Conservation (phyloP, 768 basidiomycete species). For the Lanmaoa pseudosensibilis region DNA sequence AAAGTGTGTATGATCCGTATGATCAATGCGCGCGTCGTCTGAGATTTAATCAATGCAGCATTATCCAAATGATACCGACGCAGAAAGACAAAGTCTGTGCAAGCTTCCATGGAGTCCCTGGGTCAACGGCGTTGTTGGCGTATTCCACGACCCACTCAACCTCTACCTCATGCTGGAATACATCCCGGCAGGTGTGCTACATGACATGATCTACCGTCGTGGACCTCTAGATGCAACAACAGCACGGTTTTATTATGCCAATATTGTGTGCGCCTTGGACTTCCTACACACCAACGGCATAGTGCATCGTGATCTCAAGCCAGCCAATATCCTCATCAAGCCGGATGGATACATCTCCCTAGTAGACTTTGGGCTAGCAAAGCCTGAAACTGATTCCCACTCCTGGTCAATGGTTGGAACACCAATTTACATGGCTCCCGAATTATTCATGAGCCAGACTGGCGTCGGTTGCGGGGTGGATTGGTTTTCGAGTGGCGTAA, state of each 20-base stretch:
- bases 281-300: slow-evolving; percentile 47
- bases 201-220: slow-evolving; percentile 34
- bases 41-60: slow-evolving; percentile 17
- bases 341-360: slow-evolving; percentile 55
- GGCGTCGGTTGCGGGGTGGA: slow-evolving; percentile 40
- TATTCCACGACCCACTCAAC: slow-evolving; percentile 47
- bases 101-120: slow-evolving; percentile 55
- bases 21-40: not conserved
- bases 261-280: slow-evolving; percentile 49
- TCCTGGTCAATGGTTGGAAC: slow-evolving; percentile 45
- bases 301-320: slow-evolving; percentile 57
- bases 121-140: slow-evolving; percentile 45
- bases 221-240: slow-evolving; percentile 34
- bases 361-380: slow-evolving; percentile 51
- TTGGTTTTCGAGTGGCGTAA: slow-evolving; percentile 55
- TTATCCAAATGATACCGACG: slow-evolving; percentile 33
- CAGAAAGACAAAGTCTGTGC: slow-evolving; percentile 43
- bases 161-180: slow-evolving; percentile 54
- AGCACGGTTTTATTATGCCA: slow-evolving; percentile 54
- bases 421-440: slow-evolving; percentile 50
- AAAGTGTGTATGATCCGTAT: slow-evolving; percentile 19
- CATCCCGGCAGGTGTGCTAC: slow-evolving; percentile 46
- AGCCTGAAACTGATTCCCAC: slow-evolving; percentile 16
- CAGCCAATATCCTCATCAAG: slow-evolving; percentile 56
- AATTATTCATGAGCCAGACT: slow-evolving; percentile 32